Evolutionary conservation across 768 basidiomycete species (phyloP), one percentile per base, ranked within the genome.

Genomic region (Nevesoporus exiguus): DNA sequence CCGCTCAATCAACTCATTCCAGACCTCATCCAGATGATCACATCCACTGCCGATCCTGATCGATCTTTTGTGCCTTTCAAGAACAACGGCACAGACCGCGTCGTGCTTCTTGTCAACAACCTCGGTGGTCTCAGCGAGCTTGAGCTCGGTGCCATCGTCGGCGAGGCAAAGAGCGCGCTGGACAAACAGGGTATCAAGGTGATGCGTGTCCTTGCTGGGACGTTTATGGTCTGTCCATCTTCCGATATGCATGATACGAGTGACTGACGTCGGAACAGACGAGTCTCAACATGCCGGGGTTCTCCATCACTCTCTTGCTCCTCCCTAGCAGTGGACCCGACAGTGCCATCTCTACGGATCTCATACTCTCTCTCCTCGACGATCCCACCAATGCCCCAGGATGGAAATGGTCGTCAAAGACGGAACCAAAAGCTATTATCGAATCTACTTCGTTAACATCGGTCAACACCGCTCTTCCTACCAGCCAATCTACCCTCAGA

Each of bases 241-340:
- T 19, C 1, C 15, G n/a, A 2, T 24, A 7, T 4, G 3, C 27
- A 19, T 14, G 25, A 30, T 45, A 22, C 15, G 10, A 29, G 11
- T 13, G 37, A 54, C 29, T 54, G 51, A 58, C 30, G 15, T 31
- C 27, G 55, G 44, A 8, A 61, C 33, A 87, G 92, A 93, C 91
- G 22, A 90, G 88, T 53, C 79, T 96, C 59, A 94, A 93, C 71
- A 93, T 94, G 90, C 90, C 92, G 29, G 93, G 93, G 3, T 90
- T 95, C 68, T 93, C 91, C 15, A 74, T 96, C 55, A 89, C 91
- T 1, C 77, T 93, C 17, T 76, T 94, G 15, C 80, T 91, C 9
- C 81, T 96, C 10, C 89, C 93, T 0, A 65, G 72, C 29, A 46
- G 71, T 42, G 57, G 72, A 37, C 77, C 79, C 24, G 51, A 70